Conservation (phyloP, 495 filamentous ascomycete species). For the Penicillium manginii region DNA sequence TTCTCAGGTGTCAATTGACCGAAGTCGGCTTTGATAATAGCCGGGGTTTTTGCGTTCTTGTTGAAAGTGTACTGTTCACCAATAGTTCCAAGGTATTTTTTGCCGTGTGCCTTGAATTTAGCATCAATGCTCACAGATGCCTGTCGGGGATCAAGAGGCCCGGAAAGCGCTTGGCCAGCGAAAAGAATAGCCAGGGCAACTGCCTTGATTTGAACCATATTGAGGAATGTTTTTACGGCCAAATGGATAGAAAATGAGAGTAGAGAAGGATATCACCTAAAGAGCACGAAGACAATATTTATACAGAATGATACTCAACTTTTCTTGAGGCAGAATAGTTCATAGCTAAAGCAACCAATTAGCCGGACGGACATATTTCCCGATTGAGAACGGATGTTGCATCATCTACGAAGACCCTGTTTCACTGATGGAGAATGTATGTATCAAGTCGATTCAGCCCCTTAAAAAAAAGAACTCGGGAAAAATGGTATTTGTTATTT, state of each 20-base stretch:
- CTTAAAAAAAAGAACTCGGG: neutral
- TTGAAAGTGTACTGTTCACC: conserved; percentile 33
- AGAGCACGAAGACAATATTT: neutral
- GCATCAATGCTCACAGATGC: conserved; percentile 27
- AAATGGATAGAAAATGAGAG: neutral
- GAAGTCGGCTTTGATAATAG: conserved; percentile 52
- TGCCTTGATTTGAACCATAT: conserved; percentile 19
- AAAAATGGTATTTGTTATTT: neutral
- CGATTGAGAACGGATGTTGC: conserved; percentile 4
- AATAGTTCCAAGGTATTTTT: conserved; percentile 33
- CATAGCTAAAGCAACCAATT: neutral
- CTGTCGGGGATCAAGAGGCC: conserved; percentile 14
- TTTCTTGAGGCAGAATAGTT: neutral
- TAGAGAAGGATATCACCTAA: neutral
- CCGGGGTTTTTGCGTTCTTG: conserved; percentile 24
- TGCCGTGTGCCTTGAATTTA: conserved; percentile 25
- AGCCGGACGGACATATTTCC: conserved; percentile 6
- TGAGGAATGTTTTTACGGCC: neutral
- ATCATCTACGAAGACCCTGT: conserved; percentile 1
- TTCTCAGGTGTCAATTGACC: conserved; percentile 58
- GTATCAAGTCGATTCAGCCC: conserved; percentile 2
- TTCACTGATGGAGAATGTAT: conserved; percentile 3
- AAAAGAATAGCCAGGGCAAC: conserved; percentile 16
- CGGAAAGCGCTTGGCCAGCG: conserved; percentile 15
- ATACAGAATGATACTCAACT: neutral